Percentiles rank a stretch among this genome's conserved stretches.
Evolutionary conservation across 2,329 filamentous ascomycete species (phyloP).

Genomic region (Neofusicoccum cordaticola): DNA sequence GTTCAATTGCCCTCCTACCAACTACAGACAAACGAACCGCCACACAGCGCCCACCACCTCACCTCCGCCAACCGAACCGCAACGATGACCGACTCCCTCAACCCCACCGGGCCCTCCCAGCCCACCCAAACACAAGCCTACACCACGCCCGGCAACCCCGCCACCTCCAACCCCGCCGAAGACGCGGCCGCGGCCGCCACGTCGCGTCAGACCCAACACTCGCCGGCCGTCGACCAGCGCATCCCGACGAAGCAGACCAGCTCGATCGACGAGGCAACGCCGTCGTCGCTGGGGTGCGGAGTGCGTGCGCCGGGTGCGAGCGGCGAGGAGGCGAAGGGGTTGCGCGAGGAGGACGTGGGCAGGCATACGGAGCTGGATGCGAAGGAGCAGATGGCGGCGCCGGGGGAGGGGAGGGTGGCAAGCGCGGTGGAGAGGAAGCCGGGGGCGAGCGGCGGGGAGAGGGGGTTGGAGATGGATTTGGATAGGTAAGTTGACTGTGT

Average conservation of each 20-base stretch:
- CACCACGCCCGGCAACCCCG: conserved; percentile 46
- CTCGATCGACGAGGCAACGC: conserved; percentile 31
- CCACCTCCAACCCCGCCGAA: conserved; percentile 42
- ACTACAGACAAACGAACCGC: neutral
- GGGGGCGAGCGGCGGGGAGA: conserved; percentile 36
- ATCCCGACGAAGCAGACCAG: conserved; percentile 36
- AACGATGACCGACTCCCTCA: conserved; percentile 38
- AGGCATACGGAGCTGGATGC: conserved; percentile 46
- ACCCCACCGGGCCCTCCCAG: conserved; percentile 38
- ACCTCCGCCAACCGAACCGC: conserved; percentile 4
- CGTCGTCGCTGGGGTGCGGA: conserved; percentile 40
- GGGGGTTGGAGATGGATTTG: conserved; percentile 44
- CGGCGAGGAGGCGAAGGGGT: conserved; percentile 44
- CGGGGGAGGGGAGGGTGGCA: conserved; percentile 45
- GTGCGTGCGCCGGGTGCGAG: conserved; percentile 37
- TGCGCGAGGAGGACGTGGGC: conserved; percentile 41
- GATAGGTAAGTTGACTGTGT: conserved; percentile 33
- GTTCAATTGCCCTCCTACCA: neutral
- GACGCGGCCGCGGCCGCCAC: conserved; percentile 31
- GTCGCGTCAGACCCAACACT: conserved; percentile 29
- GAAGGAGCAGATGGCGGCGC: conserved; percentile 44
- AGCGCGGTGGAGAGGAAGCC: conserved; percentile 39
- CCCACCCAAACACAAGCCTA: conserved; percentile 45
- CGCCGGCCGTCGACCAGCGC: conserved; percentile 32
- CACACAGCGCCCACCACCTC: neutral